Conservation (phyloP, 306 rosid species). For the Lithocarpus polystachyus region DNA sequence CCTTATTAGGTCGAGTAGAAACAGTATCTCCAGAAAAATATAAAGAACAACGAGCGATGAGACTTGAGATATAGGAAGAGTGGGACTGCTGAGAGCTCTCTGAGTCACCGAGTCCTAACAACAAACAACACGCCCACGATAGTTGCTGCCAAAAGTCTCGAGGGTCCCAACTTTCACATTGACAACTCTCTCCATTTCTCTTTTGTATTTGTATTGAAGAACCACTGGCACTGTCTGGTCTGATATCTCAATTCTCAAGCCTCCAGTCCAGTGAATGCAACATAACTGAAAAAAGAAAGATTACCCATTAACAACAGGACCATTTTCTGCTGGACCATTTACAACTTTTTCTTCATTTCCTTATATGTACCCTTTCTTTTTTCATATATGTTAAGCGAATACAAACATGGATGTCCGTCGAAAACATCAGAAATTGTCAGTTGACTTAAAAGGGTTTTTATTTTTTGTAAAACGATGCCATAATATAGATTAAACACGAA, state of each 20-base stretch:
- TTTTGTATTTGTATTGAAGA: not conserved
- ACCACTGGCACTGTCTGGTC: slow-evolving; percentile 2
- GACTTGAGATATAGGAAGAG: slow-evolving; percentile 50
- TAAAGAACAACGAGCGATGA: slow-evolving; percentile 32
- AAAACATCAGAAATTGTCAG: too few species aligned
- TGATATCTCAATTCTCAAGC: not conserved
- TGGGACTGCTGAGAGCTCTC: slow-evolving; percentile 21
- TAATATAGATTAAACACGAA: too few species aligned
- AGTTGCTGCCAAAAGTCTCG: slow-evolving; percentile 35
- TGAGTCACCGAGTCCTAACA: slow-evolving; percentile 48
- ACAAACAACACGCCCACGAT: slow-evolving; percentile 54
- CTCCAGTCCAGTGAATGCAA: not conserved
- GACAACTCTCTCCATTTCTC: slow-evolving; percentile 8
- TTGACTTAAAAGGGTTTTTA: too few species aligned
- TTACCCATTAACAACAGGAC: not conserved
- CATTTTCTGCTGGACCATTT: not conserved
- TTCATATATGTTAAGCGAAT: too few species aligned
- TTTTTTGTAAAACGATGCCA: too few species aligned
- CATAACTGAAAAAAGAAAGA: not conserved
- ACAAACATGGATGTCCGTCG: too few species aligned
- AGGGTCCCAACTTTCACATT: slow-evolving; percentile 17
- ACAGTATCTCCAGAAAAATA: slow-evolving; percentile 1
- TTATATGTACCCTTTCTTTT: not conserved
- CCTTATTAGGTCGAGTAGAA: not conserved
- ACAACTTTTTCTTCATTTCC: not conserved